Evolutionary conservation across 1,284 basidiomycete species (phyloP).

Genomic region (Trichosporon sp.): DNA sequence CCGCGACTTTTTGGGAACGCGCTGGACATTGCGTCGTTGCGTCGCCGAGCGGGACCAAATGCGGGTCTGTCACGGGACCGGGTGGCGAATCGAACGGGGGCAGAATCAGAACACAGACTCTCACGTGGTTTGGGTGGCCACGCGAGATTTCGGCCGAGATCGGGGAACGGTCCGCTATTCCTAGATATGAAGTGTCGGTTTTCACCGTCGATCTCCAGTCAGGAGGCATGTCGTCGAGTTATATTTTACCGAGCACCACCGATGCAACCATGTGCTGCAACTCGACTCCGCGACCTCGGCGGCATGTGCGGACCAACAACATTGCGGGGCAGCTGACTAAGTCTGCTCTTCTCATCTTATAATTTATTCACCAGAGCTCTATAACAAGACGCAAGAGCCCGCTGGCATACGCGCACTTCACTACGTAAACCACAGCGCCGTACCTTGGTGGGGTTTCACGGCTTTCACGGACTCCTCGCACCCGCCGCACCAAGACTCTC

Average conservation of each 20-base stretch:
- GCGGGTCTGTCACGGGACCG: background rate
- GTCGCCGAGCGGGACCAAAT: background rate
- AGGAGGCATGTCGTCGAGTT: too few species aligned
- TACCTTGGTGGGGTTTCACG: background rate
- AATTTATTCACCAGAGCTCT: too few species aligned
- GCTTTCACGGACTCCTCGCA: background rate
- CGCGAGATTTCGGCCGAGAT: constrained; percentile 7
- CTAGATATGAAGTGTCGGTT: background rate
- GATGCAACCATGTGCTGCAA: too few species aligned
- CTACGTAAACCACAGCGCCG: too few species aligned
- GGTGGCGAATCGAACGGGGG: background rate
- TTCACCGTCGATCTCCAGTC: background rate
- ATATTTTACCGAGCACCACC: too few species aligned
- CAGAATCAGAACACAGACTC: background rate
- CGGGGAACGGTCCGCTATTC: background rate
- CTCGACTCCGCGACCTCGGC: too few species aligned
- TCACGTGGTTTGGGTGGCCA: background rate
- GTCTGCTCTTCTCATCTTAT: too few species aligned
- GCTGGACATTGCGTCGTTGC: background rate
- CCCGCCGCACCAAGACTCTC: background rate
- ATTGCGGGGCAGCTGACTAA: too few species aligned
- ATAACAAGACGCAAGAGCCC: too few species aligned
- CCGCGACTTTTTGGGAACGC: constrained; percentile 14
- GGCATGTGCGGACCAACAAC: too few species aligned
- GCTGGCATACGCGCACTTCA: too few species aligned